Base-by-base conservation (phyloP, 352 stramenopile genomes). In the Phytophthora capsici region DNA sequence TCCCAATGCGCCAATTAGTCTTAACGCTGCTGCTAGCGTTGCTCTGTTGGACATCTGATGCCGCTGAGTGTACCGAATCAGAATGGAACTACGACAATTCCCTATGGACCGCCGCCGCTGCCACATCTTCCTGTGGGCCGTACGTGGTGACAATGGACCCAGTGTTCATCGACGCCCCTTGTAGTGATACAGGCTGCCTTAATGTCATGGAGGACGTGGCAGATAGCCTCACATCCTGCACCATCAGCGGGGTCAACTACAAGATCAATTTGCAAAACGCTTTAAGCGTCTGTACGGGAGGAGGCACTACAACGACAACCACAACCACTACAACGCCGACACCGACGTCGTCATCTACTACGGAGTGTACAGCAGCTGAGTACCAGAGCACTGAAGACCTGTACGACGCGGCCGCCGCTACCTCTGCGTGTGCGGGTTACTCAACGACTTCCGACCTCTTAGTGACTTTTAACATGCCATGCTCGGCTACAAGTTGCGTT, bases 231-330 rank as follows among this genome's bases (percentile, higher is more conserved):
- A 48, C 66, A 0, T 48, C 63, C 49, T 75, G 66, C 34, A 64
- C 49, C 32, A 49, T 56, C 37, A 54, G 51, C 38, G 66, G 66
- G 16, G 26, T 67, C 26, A 75, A 56, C 66, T 57, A 71, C 44
- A 75, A 75, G 38, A 48, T 53, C 13, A 40, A 58, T 37, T 38
- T 75, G 16, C 25, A 63, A n/a, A 61, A 63, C 14, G 28, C 28
- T 14, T 48, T 75, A 14, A 57, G 44, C 2, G 34, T n/a, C 16
- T 75, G 66, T 44, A 59, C 47, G 16, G 47, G 49, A 10, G 49
- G 48, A 4, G 26, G 38, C 20, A 59, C 51, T 7, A 23, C 22
- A 5, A 57, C 63, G 17, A 43, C 25, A 19, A 34, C 63, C 5
- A 37, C 23, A 4, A 41, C 36, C 36, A n/a, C 36, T 26, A 64